Evolutionary conservation across 2,329 filamentous ascomycete species (phyloP), one percentile per base, ranked within the genome.

Genomic region (Penicillium sp.): DNA sequence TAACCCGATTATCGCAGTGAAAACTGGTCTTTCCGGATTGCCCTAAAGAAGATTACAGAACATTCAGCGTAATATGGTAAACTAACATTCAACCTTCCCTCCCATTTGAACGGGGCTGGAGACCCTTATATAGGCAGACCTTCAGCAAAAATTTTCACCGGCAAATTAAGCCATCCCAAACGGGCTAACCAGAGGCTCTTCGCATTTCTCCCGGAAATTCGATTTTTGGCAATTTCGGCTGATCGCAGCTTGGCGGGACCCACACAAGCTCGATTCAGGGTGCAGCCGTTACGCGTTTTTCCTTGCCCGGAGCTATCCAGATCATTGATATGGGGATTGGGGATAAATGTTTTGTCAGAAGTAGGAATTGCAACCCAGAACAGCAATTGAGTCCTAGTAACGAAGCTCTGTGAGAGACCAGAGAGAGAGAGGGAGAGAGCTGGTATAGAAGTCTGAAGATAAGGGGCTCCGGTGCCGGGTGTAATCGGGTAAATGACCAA

Each of bases 181-280:
- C 25, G 35, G 50, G 53, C 44, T 33, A 53, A 48, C 53, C 39
- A 43, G 62, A 61, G 63, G 63, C 63, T 65, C 60, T 62, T 49
- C 21, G 50, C 57, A 51, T 53, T 41, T 54, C 49, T 61, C 43
- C 39, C 43, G 41, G 53, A 57, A 59, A 57, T 49, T 56, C 50
- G 55, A 59, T 47, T 60, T 50, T 60, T 53, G 38, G 52, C 59
- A 60, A 65, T 60, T 47, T 59, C 58, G 64, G 63, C 58, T 60
- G 63, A 59, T 65, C 61, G 58, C 63, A 64, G 57, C 61, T 65
- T 66, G 64, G 65, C 64, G 48, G 48, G 65, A 66, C 65, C 65
- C 64, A 66, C 65, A 67, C 54, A 61, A 67, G 65, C 65, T 67
- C 58, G 55, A 62, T 61, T 42, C 55, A 57, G 54, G 49, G 48